Evolutionary conservation across 2,329 filamentous ascomycete species (phyloP), one percentile per base, ranked within the genome.

Genomic region (Epichloe baconii): DNA sequence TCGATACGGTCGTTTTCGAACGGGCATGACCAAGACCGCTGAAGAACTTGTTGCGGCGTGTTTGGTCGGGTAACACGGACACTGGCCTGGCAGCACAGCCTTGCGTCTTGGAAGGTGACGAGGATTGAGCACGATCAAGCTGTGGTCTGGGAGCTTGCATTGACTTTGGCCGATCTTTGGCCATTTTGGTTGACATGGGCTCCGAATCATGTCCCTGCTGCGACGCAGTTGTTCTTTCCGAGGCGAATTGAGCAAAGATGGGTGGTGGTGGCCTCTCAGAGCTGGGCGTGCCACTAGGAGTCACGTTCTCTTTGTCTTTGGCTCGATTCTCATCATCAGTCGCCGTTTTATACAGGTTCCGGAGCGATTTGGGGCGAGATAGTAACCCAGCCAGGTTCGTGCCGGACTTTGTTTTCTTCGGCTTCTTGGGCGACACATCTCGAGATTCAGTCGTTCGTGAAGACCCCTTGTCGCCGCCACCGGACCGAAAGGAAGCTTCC

Each of bases 271-370:
- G 73, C 10, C 68, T 56, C 4, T 54, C 52, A 38, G 52, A 43
- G 51, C 55, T 56, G 37, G 49, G 53, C 5, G 54, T 55, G 26
- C 62, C 62, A 21, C 61, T 58, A 1, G 86, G 87, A 35, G 78
- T 83, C 50, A 76, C 77, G 64, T 95, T 95, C 67, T 95, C 89
- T 68, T 95, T 95, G 65, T 91, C 83, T 60, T 79, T 83, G 41
- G 69, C 66, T 40, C 71, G 72, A 23, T 71, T 66, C 49, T 75
- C 71, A 6, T 80, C 77, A 12, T 79, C 77, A 36, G 68, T 69
- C 50, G 76, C 71, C 45, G 72, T 61, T 52, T 74, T 75, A 55
- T 79, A 77, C 23, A 85, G 68, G 56, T 80, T 83, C 61, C 83
- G 87, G 49, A 82, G 75, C 10, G 87, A 88, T 64, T 85, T 88